phyloP scores from a whole-genome alignment of 305 asterid species.

The Fraxinus sp. region DNA sequence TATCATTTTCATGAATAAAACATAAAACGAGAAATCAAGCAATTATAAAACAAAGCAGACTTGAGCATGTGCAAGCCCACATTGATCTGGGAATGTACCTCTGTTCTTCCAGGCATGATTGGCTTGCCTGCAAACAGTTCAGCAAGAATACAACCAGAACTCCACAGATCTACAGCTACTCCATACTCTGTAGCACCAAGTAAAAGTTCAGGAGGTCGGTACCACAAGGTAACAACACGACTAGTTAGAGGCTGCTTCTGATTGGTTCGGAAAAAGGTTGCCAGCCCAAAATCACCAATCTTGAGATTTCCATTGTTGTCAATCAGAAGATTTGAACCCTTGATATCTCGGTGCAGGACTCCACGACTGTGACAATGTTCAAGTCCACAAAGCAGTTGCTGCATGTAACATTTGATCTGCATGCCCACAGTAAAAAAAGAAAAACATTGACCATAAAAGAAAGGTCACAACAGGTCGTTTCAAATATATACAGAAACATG shows the following conservation, averaged over 20 bases:
- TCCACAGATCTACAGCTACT: slow-evolving; percentile 81
- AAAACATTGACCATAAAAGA: not conserved
- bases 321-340: slow-evolving; percentile 75
- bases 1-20: not conserved
- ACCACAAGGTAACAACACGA: slow-evolving; percentile 92
- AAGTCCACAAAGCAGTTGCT: slow-evolving; percentile 72
- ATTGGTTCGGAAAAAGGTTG: slow-evolving; percentile 61
- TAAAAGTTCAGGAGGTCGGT: slow-evolving; percentile 85
- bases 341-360: slow-evolving; percentile 81
- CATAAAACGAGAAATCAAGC: not conserved
- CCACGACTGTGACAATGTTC: slow-evolving; percentile 86
- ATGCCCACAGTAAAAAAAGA: slow-evolving; percentile 19
- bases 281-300: slow-evolving; percentile 88
- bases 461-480: not conserved
- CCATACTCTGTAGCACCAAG: slow-evolving; percentile 85
- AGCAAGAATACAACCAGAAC: slow-evolving; percentile 88
- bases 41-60: not conserved
- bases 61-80: not conserved
- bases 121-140: slow-evolving; percentile 77
- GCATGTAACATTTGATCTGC: slow-evolving; percentile 86
- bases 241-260: slow-evolving; percentile 76
- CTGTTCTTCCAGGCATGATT: slow-evolving; percentile 92
- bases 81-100: slow-evolving; percentile 44
- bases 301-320: slow-evolving; percentile 67
- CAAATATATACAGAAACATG: not conserved